Percentiles rank a stretch among this genome's conserved stretches.
These are phyloP conservation scores for Wickerhamiella azymoides DNA, from an alignment of 805 yeast species.

Conservation along the genomic window DNA sequence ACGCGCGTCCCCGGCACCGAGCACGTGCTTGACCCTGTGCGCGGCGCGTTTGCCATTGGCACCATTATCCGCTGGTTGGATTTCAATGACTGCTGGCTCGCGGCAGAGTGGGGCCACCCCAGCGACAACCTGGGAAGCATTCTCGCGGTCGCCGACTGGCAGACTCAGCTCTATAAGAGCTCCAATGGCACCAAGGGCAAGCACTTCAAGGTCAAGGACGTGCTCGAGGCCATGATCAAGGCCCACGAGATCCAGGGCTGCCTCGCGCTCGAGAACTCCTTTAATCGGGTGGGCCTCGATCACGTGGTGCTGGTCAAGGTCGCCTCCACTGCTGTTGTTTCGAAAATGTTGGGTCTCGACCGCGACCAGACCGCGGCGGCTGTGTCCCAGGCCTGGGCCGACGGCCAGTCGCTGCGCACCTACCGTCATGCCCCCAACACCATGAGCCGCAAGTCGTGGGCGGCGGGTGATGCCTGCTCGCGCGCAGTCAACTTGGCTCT, in stretches of 20 bases:
- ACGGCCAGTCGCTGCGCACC: constrained; percentile 45
- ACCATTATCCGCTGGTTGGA: constrained; percentile 48
- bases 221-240: constrained; percentile 43
- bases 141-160: constrained; percentile 43
- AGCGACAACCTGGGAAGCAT: constrained; percentile 49
- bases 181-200: constrained; percentile 29
- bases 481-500: constrained; percentile 45
- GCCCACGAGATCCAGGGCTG: constrained; percentile 54
- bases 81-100: constrained; percentile 51
- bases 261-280: constrained; percentile 45
- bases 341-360: constrained; percentile 37
- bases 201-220: constrained; percentile 35
- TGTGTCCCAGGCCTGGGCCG: constrained; percentile 46
- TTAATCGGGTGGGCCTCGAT: constrained; percentile 45
- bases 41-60: constrained; percentile 46
- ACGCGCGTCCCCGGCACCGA: constrained; percentile 41
- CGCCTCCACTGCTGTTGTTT: constrained; percentile 47
- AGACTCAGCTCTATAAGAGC: constrained; percentile 33
- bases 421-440: constrained; percentile 55
- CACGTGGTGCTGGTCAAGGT: constrained; percentile 46
- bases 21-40: constrained; percentile 39
- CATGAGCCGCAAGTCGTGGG: constrained; percentile 52
- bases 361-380: constrained; percentile 42
- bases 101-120: constrained; percentile 62
- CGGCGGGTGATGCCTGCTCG: constrained; percentile 50